A percentile compares a stretch with the other conserved stretches of the same genome.
Conservation (phyloP, 164 flowering plant species). For the Pachysandra terminalis region DNA sequence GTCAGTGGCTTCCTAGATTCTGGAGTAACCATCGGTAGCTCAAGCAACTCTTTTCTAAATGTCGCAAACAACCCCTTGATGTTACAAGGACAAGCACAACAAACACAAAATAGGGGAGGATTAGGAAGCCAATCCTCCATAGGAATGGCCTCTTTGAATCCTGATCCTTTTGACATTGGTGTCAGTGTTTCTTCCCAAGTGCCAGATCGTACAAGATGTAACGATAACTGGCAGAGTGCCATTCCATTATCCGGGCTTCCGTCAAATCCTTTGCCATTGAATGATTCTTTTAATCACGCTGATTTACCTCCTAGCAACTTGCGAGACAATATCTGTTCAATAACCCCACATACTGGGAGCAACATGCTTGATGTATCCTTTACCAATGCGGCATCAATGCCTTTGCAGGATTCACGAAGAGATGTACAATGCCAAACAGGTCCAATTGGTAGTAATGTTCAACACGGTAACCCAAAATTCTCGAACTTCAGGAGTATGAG, state of each 20-base stretch:
- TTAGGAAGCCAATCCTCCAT: constrained; percentile 35
- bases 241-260: constrained; percentile 32
- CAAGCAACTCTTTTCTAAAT: constrained; percentile 30
- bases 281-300: constrained; percentile 24
- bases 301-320: constrained; percentile 19
- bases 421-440: constrained; percentile 33
- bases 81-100: constrained; percentile 38
- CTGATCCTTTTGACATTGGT: constrained; percentile 22
- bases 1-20: constrained; percentile 32
- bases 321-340: constrained; percentile 30
- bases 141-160: constrained; percentile 19
- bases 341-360: constrained; percentile 24
- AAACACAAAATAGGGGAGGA: constrained; percentile 14
- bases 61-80: constrained; percentile 32
- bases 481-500: constrained; percentile 14
- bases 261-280: constrained; percentile 28
- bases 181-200: constrained; percentile 30
- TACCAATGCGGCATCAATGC: constrained; percentile 19
- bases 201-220: constrained; percentile 38
- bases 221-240: constrained; percentile 45
- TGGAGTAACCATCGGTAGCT: constrained; percentile 22
- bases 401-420: constrained; percentile 28
- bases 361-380: constrained; percentile 28
- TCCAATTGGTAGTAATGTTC: constrained; percentile 18
- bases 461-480: constrained; percentile 20